phyloP scores from a whole-genome alignment of 805 yeast genomes.

The Clavispora santaluciae region DNA sequence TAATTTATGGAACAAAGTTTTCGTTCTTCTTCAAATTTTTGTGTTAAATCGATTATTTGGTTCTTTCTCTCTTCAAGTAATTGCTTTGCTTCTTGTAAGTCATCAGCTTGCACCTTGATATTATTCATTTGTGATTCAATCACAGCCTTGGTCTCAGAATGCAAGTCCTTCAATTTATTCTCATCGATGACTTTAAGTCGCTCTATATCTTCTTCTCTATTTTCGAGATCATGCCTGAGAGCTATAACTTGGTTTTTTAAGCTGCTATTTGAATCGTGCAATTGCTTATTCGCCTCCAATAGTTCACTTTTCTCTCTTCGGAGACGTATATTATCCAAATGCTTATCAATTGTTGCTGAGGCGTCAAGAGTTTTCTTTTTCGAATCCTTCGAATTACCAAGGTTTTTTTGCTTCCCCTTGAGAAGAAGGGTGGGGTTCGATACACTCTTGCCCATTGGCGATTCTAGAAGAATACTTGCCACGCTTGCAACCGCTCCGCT shows the following conservation, averaged over 20 bases:
- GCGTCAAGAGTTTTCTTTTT: slow-evolving; percentile 24
- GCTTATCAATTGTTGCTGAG: slow-evolving; percentile 36
- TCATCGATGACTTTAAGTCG: slow-evolving; percentile 7
- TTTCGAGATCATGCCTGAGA: slow-evolving; percentile 3
- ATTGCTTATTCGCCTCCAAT: slow-evolving; percentile 1
- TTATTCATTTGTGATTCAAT: too few species aligned
- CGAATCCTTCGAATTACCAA: not conserved
- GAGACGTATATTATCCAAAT: slow-evolving; percentile 37
- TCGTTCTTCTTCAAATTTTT: not conserved
- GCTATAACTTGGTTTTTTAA: slow-evolving; percentile 6
- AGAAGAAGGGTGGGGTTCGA: slow-evolving; percentile 27
- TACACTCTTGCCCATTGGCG: not conserved
- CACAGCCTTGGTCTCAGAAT: too few species aligned
- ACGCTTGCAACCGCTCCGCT: slow-evolving; percentile 3
- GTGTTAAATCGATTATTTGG: not conserved
- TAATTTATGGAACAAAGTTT: not conserved
- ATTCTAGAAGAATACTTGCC: slow-evolving; percentile 14
- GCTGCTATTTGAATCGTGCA: slow-evolving; percentile 8
- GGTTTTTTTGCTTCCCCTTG: slow-evolving; percentile 7
- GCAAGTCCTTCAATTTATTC: slow-evolving; percentile 5
- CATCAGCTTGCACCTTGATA: too few species aligned
- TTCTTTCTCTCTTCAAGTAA: not conserved
- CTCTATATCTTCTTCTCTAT: slow-evolving; percentile 1
- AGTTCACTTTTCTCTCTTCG: slow-evolving; percentile 25
- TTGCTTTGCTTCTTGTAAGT: slow-evolving; percentile 1